Conservation (phyloP, 2,329 filamentous ascomycete genomes). For the Sclerotinia spermophila region DNA sequence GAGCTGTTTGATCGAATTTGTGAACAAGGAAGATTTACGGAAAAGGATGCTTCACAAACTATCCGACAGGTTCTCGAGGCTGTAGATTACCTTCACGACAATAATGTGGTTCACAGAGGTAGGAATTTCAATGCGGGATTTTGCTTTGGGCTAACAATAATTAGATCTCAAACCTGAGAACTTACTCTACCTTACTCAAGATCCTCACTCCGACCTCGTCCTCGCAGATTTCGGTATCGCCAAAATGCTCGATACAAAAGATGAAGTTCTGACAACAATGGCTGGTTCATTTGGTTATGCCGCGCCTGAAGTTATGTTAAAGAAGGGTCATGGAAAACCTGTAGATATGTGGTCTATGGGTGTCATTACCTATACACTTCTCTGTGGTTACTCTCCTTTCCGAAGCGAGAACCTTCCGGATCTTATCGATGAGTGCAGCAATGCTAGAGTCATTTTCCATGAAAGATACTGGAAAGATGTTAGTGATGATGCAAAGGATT, state of each 20-base stretch:
- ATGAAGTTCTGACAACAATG: slow-evolving; percentile 95
- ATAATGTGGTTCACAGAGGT: slow-evolving; percentile 96
- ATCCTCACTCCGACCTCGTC: slow-evolving; percentile 76
- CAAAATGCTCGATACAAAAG: slow-evolving; percentile 89
- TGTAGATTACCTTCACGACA: slow-evolving; percentile 89
- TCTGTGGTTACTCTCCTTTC: slow-evolving; percentile 98
- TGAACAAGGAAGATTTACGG: slow-evolving; percentile 95
- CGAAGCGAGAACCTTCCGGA: slow-evolving; percentile 90
- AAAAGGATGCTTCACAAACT: slow-evolving; percentile 88
- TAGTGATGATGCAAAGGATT: slow-evolving; percentile 90
- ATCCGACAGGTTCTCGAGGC: slow-evolving; percentile 92
- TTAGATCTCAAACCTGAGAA: slow-evolving; percentile 97
- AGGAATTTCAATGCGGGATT: background rate
- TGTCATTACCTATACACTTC: slow-evolving; percentile 96
- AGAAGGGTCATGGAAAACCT: slow-evolving; percentile 94
- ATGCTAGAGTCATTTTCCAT: slow-evolving; percentile 84
- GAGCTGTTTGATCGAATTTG: slow-evolving; percentile 98
- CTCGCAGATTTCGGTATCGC: slow-evolving; percentile 98
- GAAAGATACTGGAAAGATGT: slow-evolving; percentile 99
- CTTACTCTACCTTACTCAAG: slow-evolving; percentile 82
- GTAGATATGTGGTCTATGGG: slow-evolving; percentile 99
- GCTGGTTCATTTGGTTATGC: slow-evolving; percentile 97
- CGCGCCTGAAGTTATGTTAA: slow-evolving; percentile 96
- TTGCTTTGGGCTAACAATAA: slow-evolving; percentile 22
- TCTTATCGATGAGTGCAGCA: slow-evolving; percentile 89